Conservation (phyloP, 306 rosid species). For the Gastrolobium bilobum region DNA sequence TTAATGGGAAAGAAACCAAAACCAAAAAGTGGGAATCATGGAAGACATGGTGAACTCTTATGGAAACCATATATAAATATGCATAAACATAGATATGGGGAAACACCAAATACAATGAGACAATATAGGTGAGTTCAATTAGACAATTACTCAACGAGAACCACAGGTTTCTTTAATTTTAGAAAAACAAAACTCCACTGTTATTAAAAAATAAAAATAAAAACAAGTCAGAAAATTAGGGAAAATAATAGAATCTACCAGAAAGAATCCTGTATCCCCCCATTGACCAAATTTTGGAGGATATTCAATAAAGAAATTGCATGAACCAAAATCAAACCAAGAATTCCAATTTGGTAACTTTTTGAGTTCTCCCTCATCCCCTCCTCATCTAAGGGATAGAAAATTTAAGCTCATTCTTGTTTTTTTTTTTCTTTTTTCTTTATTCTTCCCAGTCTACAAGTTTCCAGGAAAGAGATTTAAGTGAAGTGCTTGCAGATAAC, state of each 20-base stretch:
- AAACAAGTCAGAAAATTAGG: neutral
- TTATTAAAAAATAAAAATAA: neutral
- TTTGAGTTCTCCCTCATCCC: neutral
- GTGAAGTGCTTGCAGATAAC: neutral
- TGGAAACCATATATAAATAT: constrained; percentile 45
- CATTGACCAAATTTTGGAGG: constrained; percentile 41
- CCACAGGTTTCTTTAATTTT: constrained; percentile 4
- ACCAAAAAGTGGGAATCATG: constrained; percentile 63
- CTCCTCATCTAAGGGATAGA: neutral
- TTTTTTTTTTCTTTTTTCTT: neutral
- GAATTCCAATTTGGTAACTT: constrained; percentile 15
- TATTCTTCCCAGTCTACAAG: constrained; percentile 1
- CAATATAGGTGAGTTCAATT: constrained; percentile 51
- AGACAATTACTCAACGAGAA: constrained; percentile 39
- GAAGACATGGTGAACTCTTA: constrained; percentile 59
- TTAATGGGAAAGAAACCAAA: constrained; percentile 75
- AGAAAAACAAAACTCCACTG: constrained; percentile 32
- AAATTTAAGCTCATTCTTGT: neutral
- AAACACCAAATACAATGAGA: constrained; percentile 53
- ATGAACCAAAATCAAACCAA: constrained; percentile 28
- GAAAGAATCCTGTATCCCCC: constrained; percentile 27
- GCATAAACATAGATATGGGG: constrained; percentile 32
- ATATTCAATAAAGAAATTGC: constrained; percentile 21
- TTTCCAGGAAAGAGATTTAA: constrained; percentile 14
- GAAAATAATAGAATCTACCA: constrained; percentile 51